Conservation (phyloP, 805 yeast genomes). For the Metschnikowia kofuensis region DNA sequence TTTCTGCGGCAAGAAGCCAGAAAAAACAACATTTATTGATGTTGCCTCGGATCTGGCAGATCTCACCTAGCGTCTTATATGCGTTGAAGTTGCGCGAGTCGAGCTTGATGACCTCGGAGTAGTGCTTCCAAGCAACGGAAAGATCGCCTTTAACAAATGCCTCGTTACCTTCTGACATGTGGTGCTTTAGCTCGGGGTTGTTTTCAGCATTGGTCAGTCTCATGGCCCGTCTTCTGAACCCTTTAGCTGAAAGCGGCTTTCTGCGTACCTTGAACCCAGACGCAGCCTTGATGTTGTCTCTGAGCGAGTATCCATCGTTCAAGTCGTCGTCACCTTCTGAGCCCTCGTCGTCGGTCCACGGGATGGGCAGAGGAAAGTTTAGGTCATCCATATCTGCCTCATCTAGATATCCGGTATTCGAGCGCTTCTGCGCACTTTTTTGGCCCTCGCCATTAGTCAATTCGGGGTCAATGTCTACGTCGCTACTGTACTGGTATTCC, state of each 20-base stretch:
- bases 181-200: slow-evolving; percentile 69
- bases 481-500: slow-evolving; percentile 8
- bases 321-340: slow-evolving; percentile 34
- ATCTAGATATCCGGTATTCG: not conserved
- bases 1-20: slow-evolving; percentile 80
- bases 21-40: slow-evolving; percentile 71
- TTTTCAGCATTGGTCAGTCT: slow-evolving; percentile 40
- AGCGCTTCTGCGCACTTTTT: not conserved
- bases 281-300: slow-evolving; percentile 66
- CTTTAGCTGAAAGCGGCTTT: slow-evolving; percentile 31
- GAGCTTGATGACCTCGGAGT: slow-evolving; percentile 66
- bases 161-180: slow-evolving; percentile 73
- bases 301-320: slow-evolving; percentile 46
- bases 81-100: slow-evolving; percentile 81
- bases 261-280: slow-evolving; percentile 55
- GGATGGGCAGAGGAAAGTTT: slow-evolving; percentile 19
- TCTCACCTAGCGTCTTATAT: slow-evolving; percentile 84
- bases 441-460: slow-evolving; percentile 1
- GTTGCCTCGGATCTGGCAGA: slow-evolving; percentile 65
- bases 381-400: slow-evolving; percentile 4
- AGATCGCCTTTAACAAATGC: slow-evolving; percentile 68
- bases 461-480: slow-evolving; percentile 15
- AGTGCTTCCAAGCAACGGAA: slow-evolving; percentile 56
- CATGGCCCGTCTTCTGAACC: slow-evolving; percentile 37
- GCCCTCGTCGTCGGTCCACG: slow-evolving; percentile 22